phyloP scores from a whole-genome alignment of 2,329 filamentous ascomycete genomes.

The Metarhizium humberi region DNA sequence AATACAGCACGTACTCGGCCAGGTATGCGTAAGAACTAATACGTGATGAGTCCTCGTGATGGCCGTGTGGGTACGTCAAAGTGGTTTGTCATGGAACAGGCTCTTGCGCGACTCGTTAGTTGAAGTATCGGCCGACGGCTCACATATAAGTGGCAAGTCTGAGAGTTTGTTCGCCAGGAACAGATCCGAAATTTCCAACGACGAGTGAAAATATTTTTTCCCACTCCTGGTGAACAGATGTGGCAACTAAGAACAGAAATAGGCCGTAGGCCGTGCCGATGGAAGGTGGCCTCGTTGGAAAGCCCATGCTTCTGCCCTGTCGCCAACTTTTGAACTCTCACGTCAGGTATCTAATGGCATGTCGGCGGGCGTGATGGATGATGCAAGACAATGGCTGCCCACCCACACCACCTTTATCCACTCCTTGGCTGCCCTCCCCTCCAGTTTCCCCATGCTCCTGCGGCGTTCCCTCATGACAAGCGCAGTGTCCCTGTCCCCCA shows the following conservation, averaged over 20 bases:
- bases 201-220: background rate
- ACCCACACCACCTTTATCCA: background rate
- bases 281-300: background rate
- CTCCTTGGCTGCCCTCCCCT: background rate
- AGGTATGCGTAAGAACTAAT: background rate
- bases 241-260: background rate
- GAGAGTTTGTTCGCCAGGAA: background rate
- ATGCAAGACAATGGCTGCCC: background rate
- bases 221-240: background rate
- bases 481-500: background rate
- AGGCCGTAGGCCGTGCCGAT: background rate
- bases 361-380: background rate
- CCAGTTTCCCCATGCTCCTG: background rate
- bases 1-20: background rate
- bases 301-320: background rate
- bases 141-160: background rate
- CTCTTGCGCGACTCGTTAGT: background rate
- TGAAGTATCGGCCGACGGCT: background rate
- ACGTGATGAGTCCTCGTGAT: constrained; percentile 1
- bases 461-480: background rate
- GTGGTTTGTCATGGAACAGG: background rate
- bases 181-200: too few relatives aligned
- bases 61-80: background rate
- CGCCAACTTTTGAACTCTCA: background rate
- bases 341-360: background rate